Conservation (phyloP, 306 rosid genomes). For the Rosa rugosa region DNA sequence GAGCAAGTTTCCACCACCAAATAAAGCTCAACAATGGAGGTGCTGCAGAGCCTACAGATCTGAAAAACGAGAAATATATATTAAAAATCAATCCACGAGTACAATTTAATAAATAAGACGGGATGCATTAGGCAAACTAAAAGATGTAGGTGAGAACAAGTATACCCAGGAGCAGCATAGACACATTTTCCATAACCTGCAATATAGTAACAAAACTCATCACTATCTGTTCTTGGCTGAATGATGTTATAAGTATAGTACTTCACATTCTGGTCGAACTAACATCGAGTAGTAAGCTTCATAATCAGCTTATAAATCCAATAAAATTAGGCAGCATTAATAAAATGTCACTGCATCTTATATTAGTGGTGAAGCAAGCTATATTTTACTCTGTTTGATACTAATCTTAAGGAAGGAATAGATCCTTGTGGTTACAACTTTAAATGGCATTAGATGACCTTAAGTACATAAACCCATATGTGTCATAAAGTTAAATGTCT, state of each 20-base stretch:
- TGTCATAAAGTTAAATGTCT: neutral
- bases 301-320: neutral
- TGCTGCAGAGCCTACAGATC: conserved; percentile 55
- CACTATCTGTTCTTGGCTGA: conserved; percentile 9
- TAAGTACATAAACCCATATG: neutral
- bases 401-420: neutral
- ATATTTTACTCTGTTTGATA: neutral
- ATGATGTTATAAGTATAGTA: neutral
- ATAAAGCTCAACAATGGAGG: conserved; percentile 27
- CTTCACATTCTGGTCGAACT: neutral
- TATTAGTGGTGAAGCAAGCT: neutral
- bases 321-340: neutral
- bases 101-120: neutral
- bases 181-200: conserved; percentile 81
- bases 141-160: neutral
- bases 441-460: neutral
- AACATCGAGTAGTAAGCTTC: neutral
- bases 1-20: conserved; percentile 49
- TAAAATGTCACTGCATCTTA: neutral
- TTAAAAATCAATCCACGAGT: neutral
- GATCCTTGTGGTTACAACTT: neutral
- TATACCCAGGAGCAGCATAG: conserved; percentile 67
- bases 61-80: conserved; percentile 18
- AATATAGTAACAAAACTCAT: conserved; percentile 15
- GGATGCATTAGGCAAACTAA: neutral